Evolutionary conservation across 106 monocot species (phyloP).

Genomic region (Alisma plantagoaquatica): DNA sequence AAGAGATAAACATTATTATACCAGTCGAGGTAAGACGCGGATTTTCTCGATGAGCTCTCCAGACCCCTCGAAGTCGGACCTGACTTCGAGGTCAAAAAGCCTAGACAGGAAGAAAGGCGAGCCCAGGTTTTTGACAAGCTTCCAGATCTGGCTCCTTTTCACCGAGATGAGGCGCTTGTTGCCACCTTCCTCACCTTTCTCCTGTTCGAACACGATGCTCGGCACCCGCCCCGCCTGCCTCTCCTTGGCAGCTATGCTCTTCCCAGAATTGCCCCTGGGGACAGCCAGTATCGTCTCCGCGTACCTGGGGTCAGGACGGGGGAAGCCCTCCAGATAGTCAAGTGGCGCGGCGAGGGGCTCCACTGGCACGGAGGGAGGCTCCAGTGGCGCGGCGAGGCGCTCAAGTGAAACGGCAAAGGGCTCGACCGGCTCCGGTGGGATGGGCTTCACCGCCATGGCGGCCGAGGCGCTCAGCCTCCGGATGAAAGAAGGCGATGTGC

Average conservation of each 20-base stretch:
- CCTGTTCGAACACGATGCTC: conserved; percentile 95
- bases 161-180: conserved; percentile 93
- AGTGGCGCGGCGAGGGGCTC: conserved; percentile 10
- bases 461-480: not conserved
- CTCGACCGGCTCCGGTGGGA: not conserved
- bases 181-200: conserved; percentile 87
- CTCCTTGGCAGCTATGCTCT: conserved; percentile 72
- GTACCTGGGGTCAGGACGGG: conserved; percentile 77
- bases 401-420: not conserved
- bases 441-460: not conserved
- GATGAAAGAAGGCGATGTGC: conserved; percentile 11
- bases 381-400: conserved; percentile 1
- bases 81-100: conserved; percentile 79
- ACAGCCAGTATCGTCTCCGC: conserved; percentile 71
- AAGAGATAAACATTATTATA: too few species aligned
- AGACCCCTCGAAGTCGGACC: conserved; percentile 22
- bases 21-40: conserved; percentile 79
- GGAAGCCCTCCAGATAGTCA: conserved; percentile 72
- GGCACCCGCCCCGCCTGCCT: conserved; percentile 73
- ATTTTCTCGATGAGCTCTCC: conserved; percentile 76
- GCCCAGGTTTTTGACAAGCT: conserved; percentile 83
- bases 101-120: conserved; percentile 70
- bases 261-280: conserved; percentile 46
- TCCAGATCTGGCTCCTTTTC: conserved; percentile 73
- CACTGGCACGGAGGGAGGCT: not conserved